Conservation (phyloP, 2,329 filamentous ascomycete genomes). For the Monosporascus sp. region DNA sequence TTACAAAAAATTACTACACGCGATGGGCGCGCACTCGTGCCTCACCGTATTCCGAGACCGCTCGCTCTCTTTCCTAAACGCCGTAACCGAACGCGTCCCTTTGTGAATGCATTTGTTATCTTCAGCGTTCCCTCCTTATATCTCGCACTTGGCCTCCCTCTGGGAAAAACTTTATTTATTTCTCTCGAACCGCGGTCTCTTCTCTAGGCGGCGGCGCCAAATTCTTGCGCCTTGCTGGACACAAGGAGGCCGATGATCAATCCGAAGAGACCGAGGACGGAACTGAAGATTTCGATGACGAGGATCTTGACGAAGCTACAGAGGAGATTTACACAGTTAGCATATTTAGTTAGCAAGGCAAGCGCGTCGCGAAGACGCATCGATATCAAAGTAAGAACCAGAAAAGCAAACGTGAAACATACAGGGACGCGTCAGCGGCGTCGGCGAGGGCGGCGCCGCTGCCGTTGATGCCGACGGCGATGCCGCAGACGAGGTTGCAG, state of each 20-base stretch:
- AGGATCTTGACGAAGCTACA: conserved; percentile 94
- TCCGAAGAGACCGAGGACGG: conserved; percentile 91
- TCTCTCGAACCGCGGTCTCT: neutral
- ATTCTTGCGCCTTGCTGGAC: conserved; percentile 75
- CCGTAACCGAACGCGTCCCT: neutral
- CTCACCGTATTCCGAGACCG: neutral
- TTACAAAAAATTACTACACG: neutral
- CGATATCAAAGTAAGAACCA: neutral
- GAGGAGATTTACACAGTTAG: neutral
- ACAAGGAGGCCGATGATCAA: conserved; percentile 91
- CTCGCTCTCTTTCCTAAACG: neutral
- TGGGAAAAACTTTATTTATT: neutral
- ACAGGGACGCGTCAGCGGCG: conserved; percentile 87
- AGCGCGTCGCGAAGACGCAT: neutral
- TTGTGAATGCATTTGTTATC: neutral
- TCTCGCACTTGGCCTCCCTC: neutral
- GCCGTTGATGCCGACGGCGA: conserved; percentile 96
- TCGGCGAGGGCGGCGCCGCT: conserved; percentile 94
- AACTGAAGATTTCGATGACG: conserved; percentile 99
- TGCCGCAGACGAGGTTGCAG: conserved; percentile 94
- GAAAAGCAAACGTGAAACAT: conserved; percentile 34
- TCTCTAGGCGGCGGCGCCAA: conserved; percentile 37
- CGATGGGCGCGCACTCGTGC: neutral
- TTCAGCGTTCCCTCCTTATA: neutral
- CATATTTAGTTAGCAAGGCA: conserved; percentile 15